Base-by-base conservation (phyloP, 805 yeast species). In the Monosporozyma aquatica region DNA sequence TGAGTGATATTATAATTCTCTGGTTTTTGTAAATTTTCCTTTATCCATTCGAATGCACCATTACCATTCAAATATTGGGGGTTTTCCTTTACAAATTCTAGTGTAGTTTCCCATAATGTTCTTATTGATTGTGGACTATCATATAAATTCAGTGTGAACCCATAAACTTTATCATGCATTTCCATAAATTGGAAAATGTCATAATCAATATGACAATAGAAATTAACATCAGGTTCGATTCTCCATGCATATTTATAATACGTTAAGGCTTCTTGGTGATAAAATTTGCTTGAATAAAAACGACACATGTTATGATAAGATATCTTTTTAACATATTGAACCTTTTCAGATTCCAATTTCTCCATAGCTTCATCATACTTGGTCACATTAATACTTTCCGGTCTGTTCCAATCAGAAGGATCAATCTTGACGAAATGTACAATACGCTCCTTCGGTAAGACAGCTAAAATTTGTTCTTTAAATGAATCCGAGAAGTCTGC, bases 201-300 rank as follows among this genome's bases (percentile, higher is more conserved):
- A 62, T 82, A 82, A 53, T 76, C 77, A 44, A 87, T 69, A 59
- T 85, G 85, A 67, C 95, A 87, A 64, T 67, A 75, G 50, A 82
- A 72, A 58, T 75, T 73, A 52, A 82, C 77, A 51, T 75, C 82
- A 7, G 95, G 95, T 64, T 87, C 96, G 33, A 87, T 89, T 62
- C 95, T 78, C 95, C 95, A 87, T 69, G 84, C 85, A 73, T 81
- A 87, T 56, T 82, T 83, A 71, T 79, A 87, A 22, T 78, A 74
- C 46, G 70, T 66, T 62, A 87, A 56, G 37, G 78, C 65, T 40
- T 74, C 76, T 58, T 84, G 85, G 60, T 81, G 71, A 73, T 78
- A 86, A 68, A 86, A 84, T 59, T 82, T 80, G 0, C 95, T 95
- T 14, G 87, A 76, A 61, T 83, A 87, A 62, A 75, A 87, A 48